Evolutionary conservation across 1,284 basidiomycete genomes (phyloP), one percentile per base, ranked within the genome.

Genomic region (Megacollybia platyphylla): DNA sequence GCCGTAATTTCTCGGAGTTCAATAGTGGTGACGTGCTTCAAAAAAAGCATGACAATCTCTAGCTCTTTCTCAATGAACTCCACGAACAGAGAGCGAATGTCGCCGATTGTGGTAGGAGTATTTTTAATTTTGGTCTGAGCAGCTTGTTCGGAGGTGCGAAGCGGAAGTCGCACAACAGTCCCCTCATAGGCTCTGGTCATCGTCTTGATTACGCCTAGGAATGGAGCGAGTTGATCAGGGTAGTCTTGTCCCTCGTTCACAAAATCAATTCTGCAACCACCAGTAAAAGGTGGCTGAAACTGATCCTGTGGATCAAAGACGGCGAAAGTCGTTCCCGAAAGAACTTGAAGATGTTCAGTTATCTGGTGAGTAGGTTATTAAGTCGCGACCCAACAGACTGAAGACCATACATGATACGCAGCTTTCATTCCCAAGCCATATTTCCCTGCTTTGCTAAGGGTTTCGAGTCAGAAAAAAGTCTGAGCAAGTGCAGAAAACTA

Each of bases 301-400:
- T 49, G 43, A 30, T 58, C 48, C 31, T 68, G 59, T 6, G 70
- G 70, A 44, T 73, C 71, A 18, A 73, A 61, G 29, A 72, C 60
- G 1, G 58, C 64, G 1, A 73, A 49, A 2, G 49, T 52, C 4
- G 52, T 39, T 2, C 56, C 62, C 0, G 71, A 75, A 4, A 73
- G 54, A 39, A 73, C 62, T 54, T 73, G 67, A 0, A 69, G 69
- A 30, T 59, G 64, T 50, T 73, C 70, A 1, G 71, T 73, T 7
- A 72, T 49, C 71, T 74, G 18, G 42, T 5, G 15, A 2, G 37
- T 1, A 37, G 31, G 10, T 15, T 11, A 7, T 34, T 31, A 9
- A 11, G 3, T 11, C 7, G 2, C 7, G 3, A 7, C 4, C 31
- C 3, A 15, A 34, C 4, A 5, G 5, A 11, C 7, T 34, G 11